Evolutionary conservation across 2,329 filamentous ascomycete species (phyloP), one percentile per base, ranked within the genome.

Genomic region (Exutisphaerella laricina): DNA sequence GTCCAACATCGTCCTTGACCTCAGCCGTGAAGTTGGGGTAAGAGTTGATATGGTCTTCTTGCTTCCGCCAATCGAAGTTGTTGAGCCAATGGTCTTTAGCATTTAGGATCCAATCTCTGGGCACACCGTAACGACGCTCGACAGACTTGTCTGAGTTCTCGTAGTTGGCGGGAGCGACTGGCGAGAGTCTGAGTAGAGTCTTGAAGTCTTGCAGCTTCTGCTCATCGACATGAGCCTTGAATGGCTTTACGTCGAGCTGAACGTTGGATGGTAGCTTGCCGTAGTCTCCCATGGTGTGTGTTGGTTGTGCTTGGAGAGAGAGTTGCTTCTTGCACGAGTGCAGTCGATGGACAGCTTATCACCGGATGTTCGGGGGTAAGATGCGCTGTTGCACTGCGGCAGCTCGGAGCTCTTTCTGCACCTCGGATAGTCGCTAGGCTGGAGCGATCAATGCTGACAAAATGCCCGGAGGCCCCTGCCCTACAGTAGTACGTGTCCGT

Each of bases 121-220:
- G 66, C 28, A 75, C 62, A 1, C 74, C 74, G 55, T 67, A 74
- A 2, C 54, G 58, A 12, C 64, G 57, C 22, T 48, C 46, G 12
- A 49, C 46, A 1, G 46, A 47, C 14, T 43, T 41, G 13, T 52
- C 37, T 1, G 49, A 49, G 55, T 73, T 75, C 51, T 76, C 73
- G 29, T 66, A 78, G 2, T 70, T 72, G 3, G 59, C 55, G 1
- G 72, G 71, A 0, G 67, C 73, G 9, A 77, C 61, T 35, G 67
- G 71, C 3, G 73, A 71, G 4, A 75, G 57, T 36, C 64, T 63
- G 7, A 77, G 53, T 1, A 78, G 60, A 3, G 68, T 62, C 41
- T 67, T 64, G 47, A 78, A 68, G 10, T 73, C 67, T 12, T 63
- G 46, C 1, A 78, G 45, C 26, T 70, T 65, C 16, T 66, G 55